Conservation (phyloP, 2,329 filamentous ascomycete genomes). For the Penicillium paneum region DNA sequence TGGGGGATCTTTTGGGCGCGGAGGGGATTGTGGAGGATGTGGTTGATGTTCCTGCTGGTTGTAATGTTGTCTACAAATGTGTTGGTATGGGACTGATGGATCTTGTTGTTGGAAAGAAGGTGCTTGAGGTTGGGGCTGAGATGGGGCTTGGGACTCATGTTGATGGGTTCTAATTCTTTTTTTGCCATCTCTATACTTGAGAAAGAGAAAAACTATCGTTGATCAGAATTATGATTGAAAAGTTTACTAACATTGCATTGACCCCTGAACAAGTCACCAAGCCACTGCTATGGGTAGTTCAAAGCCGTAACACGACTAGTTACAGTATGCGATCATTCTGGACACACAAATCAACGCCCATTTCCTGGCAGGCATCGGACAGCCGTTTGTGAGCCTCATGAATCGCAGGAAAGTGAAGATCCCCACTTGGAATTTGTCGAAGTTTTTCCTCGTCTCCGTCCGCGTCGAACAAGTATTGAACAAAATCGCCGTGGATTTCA, state of each 20-base stretch:
- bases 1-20: constrained; percentile 39
- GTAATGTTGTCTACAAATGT: constrained; percentile 50
- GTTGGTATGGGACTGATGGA: constrained; percentile 54
- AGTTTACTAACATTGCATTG: neutral
- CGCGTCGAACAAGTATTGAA: too few species aligned
- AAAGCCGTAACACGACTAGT: too few species aligned
- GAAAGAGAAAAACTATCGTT: neutral
- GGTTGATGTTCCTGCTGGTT: constrained; percentile 28
- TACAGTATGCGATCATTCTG: neutral
- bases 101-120: constrained; percentile 44
- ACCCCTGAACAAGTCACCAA: neutral
- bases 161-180: constrained; percentile 35
- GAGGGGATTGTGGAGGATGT: constrained; percentile 10
- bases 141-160: constrained; percentile 35
- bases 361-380: neutral
- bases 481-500: too few species aligned
- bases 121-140: constrained; percentile 38
- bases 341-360: neutral
- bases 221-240: neutral
- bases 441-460: too few species aligned
- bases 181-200: neutral
- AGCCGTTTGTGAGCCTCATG: neutral
- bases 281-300: neutral
- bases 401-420: neutral
- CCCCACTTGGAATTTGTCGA: too few species aligned